A percentile compares a stretch with the other conserved stretches of the same genome.
Conservation (phyloP, 2,329 filamentous ascomycete species). For the Exophiala sp. region DNA sequence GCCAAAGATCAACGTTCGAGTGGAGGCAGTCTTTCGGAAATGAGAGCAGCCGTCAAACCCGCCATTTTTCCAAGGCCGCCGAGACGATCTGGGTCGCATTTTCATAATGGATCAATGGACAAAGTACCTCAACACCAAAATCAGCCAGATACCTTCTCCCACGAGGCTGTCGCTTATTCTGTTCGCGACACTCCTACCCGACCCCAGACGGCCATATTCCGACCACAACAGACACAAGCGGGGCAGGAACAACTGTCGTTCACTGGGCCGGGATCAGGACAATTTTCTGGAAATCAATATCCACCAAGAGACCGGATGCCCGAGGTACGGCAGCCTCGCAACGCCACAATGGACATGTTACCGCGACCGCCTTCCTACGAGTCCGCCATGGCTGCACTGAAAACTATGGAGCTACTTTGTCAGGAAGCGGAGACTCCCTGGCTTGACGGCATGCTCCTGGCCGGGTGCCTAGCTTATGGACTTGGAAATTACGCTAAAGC, state of each 20-base stretch:
- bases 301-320: constrained; percentile 3
- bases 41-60: constrained; percentile 46
- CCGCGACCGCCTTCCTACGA: constrained; percentile 14
- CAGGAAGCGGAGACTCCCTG: constrained; percentile 80
- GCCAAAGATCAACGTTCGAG: constrained; percentile 40
- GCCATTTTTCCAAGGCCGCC: constrained; percentile 62
- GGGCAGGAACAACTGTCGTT: constrained; percentile 1
- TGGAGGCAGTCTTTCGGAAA: constrained; percentile 39
- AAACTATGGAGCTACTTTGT: constrained; percentile 70
- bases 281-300: constrained; percentile 5
- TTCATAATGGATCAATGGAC: constrained; percentile 36
- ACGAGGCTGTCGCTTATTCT: constrained; percentile 20
- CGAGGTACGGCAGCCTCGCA: background rate
- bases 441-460: constrained; percentile 88
- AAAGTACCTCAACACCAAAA: constrained; percentile 27
- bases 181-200: constrained; percentile 22
- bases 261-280: background rate
- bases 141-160: constrained; percentile 37
- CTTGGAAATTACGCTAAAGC: constrained; percentile 75
- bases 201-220: constrained; percentile 25
- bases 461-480: constrained; percentile 87
- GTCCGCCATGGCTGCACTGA: constrained; percentile 62
- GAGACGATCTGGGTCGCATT: constrained; percentile 52
- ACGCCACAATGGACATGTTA: background rate
- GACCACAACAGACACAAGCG: constrained; percentile 11